Evolutionary conservation across 2,329 filamentous ascomycete genomes (phyloP).

Genomic region (Diaporthe velutina): DNA sequence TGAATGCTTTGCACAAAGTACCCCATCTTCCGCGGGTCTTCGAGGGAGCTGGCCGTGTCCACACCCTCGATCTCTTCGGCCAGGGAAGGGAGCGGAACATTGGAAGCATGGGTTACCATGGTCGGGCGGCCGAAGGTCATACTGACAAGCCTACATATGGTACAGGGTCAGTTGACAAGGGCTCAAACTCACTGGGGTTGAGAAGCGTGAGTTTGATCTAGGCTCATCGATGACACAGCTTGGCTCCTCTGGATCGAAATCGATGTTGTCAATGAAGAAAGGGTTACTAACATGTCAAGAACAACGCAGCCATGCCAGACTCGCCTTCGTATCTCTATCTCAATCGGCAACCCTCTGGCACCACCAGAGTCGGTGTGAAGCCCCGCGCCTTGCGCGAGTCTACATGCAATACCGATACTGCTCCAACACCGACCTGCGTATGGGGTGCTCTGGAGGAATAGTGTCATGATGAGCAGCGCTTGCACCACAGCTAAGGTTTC

Average conservation of each 20-base stretch:
- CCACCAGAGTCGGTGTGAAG: neutral
- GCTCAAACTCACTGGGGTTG: neutral
- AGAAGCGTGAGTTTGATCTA: neutral
- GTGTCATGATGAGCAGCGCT: slow-evolving; percentile 52
- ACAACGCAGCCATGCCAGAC: slow-evolving; percentile 6
- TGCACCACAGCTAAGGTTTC: slow-evolving; percentile 56
- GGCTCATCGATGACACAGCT: neutral
- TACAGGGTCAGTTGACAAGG: slow-evolving; percentile 52
- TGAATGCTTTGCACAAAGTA: slow-evolving; percentile 41
- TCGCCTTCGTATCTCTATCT: neutral
- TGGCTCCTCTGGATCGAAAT: neutral
- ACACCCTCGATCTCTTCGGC: neutral
- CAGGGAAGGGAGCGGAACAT: slow-evolving; percentile 37
- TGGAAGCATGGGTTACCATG: slow-evolving; percentile 43
- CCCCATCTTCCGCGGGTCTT: neutral
- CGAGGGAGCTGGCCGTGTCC: neutral
- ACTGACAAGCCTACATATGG: slow-evolving; percentile 43
- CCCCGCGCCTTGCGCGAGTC: neutral
- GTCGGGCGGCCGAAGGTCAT: slow-evolving; percentile 46
- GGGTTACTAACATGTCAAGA: neutral
- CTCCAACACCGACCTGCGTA: neutral
- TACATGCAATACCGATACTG: neutral
- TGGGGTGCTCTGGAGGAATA: slow-evolving; percentile 43
- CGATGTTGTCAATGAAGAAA: neutral
- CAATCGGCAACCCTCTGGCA: neutral